Conservation (phyloP, 2,329 filamentous ascomycete genomes). For the Xylaria hypoxylon region DNA sequence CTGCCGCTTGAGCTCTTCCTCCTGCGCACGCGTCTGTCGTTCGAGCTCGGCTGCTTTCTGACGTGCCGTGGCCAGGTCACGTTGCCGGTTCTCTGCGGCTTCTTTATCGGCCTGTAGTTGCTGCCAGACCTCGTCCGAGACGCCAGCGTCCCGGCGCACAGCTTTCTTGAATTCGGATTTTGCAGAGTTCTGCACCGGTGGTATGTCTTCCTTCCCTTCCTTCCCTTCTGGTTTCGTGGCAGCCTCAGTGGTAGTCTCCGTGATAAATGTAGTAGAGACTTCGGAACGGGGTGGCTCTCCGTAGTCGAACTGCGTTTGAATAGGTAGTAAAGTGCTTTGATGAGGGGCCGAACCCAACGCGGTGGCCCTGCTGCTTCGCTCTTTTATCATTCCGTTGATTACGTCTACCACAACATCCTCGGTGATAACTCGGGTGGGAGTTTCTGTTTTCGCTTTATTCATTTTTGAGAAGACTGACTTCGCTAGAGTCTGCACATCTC, state of each 20-base stretch:
- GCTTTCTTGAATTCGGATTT: too few relatives aligned
- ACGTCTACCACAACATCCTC: constrained; percentile 17
- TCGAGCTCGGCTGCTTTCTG: constrained; percentile 38
- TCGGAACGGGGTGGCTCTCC: too few relatives aligned
- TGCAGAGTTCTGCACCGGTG: neutral
- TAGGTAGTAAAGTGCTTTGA: neutral
- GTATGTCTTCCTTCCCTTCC: neutral
- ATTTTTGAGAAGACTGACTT: constrained; percentile 61
- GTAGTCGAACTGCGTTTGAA: neutral
- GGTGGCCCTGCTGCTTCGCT: constrained; percentile 5
- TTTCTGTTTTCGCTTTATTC: constrained; percentile 46
- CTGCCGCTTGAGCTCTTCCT: constrained; percentile 54
- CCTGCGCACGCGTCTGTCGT: constrained; percentile 36
- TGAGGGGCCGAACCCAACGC: neutral
- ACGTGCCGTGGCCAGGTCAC: constrained; percentile 51
- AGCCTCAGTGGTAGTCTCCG: neutral
- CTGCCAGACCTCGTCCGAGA: too few relatives aligned
- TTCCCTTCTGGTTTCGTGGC: neutral
- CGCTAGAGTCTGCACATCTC: constrained; percentile 68
- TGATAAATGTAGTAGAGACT: neutral
- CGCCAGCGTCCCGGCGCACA: too few relatives aligned
- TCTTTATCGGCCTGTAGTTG: too few relatives aligned
- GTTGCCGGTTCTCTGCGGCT: constrained; percentile 56
- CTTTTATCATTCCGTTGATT: constrained; percentile 31
- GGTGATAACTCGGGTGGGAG: neutral